These are phyloP conservation scores for Moesziomyces sp. DNA, from an alignment of 1,284 basidiomycete species.

Conservation along the genomic window DNA sequence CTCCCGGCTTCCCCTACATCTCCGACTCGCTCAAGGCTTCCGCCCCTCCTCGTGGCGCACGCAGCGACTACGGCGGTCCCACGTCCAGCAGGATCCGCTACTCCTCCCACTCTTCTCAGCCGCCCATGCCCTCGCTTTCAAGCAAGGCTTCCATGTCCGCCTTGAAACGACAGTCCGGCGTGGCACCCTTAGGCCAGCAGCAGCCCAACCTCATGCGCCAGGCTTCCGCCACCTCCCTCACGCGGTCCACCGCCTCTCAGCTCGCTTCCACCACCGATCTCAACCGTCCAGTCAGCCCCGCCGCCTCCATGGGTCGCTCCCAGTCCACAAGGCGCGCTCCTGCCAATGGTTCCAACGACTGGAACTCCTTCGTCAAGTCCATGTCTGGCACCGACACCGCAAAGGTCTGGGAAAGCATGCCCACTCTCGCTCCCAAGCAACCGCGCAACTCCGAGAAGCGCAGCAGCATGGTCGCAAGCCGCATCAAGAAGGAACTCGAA, in stretches of 20 bases:
- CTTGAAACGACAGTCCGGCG: constrained; percentile 25
- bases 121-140: constrained; percentile 39
- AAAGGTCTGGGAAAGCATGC: constrained; percentile 53
- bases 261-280: constrained; percentile 10
- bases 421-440: constrained; percentile 30
- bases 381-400: constrained; percentile 58
- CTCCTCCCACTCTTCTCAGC: constrained; percentile 19
- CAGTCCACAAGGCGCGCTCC: constrained; percentile 14
- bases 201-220: constrained; percentile 40
- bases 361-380: constrained; percentile 57
- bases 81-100: constrained; percentile 23
- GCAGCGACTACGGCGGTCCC: constrained; percentile 50
- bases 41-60: constrained; percentile 24
- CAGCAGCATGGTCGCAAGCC: constrained; percentile 49
- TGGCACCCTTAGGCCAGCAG: constrained; percentile 53
- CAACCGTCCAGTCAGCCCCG: constrained; percentile 40
- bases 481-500: constrained; percentile 57
- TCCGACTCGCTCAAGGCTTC: constrained; percentile 14
- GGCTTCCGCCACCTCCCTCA: constrained; percentile 18
- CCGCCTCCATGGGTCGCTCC: constrained; percentile 32
- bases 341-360: constrained; percentile 43
- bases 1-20: constrained; percentile 25
- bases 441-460: constrained; percentile 20
- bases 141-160: constrained; percentile 31
- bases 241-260: constrained; percentile 5